These are phyloP conservation scores for Pseudocercospora pini-densiflorae DNA, from an alignment of 2,329 filamentous ascomycete species.

Conservation along the genomic window DNA sequence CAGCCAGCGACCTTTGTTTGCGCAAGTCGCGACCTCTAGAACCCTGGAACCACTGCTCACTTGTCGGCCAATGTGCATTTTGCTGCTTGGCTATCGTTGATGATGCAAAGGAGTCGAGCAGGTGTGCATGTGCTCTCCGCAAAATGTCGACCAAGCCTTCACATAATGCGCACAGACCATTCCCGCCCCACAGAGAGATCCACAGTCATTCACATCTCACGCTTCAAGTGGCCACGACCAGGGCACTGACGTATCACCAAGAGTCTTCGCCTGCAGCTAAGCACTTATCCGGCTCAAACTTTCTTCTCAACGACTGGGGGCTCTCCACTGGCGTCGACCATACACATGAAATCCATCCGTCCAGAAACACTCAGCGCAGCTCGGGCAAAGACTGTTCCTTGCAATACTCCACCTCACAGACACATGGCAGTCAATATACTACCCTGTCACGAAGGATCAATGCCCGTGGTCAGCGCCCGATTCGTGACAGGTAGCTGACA, in stretches of 20 bases:
- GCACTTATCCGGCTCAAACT: conserved; percentile 8
- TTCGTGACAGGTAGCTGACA: not conserved
- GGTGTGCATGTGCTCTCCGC: conserved; percentile 8
- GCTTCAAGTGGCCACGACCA: not conserved
- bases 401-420: not conserved
- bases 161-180: not conserved
- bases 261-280: conserved; percentile 13
- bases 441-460: not conserved
- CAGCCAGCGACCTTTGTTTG: not conserved
- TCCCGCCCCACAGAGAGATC: not conserved
- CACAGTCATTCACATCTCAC: not conserved
- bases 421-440: not conserved
- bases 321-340: not conserved
- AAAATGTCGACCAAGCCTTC: not conserved
- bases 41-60: not conserved
- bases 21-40: not conserved
- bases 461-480: not conserved
- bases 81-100: conserved; percentile 14
- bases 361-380: not conserved
- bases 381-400: not conserved
- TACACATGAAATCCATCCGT: not conserved
- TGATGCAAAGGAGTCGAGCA: conserved; percentile 13
- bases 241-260: conserved; percentile 17
- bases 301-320: not conserved
- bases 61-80: not conserved